phyloP scores from a whole-genome alignment of 2,329 filamentous ascomycete species.

The Ceratocystis colombiana region DNA sequence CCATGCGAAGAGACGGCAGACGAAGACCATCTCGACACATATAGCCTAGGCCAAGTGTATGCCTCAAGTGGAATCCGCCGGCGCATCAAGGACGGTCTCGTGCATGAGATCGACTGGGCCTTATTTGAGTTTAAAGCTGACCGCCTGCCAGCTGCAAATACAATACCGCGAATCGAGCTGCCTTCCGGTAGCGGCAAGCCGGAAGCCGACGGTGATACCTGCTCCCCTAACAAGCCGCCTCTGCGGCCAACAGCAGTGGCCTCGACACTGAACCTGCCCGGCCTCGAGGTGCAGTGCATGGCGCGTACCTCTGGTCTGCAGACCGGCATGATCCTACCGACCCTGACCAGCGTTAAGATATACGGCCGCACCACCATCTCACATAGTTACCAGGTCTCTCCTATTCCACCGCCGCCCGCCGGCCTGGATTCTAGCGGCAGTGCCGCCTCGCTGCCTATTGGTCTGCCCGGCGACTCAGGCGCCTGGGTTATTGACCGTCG shows the following conservation, averaged over 20 bases:
- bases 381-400: slow-evolving; percentile 51
- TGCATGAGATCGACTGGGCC: slow-evolving; percentile 94
- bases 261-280: slow-evolving; percentile 53
- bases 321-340: slow-evolving; percentile 63
- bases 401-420: slow-evolving; percentile 22
- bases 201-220: slow-evolving; percentile 16
- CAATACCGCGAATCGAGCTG: slow-evolving; percentile 42
- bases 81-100: slow-evolving; percentile 57
- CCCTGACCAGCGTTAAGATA: slow-evolving; percentile 76
- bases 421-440: not conserved
- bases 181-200: slow-evolving; percentile 25
- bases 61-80: slow-evolving; percentile 83
- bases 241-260: slow-evolving; percentile 50
- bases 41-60: slow-evolving; percentile 71
- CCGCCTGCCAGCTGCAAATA: slow-evolving; percentile 61
- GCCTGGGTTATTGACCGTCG: slow-evolving; percentile 82
- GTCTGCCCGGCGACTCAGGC: slow-evolving; percentile 78
- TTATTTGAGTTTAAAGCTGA: slow-evolving; percentile 68
- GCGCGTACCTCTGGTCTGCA: slow-evolving; percentile 79
- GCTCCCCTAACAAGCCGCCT: slow-evolving; percentile 31
- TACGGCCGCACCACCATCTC: slow-evolving; percentile 73
- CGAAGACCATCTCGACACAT: slow-evolving; percentile 73
- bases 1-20: slow-evolving; percentile 54
- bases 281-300: slow-evolving; percentile 73
- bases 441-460: slow-evolving; percentile 36